phyloP scores from a whole-genome alignment of 73 alveolate genomes.

The Paramecium sexaurelia region DNA sequence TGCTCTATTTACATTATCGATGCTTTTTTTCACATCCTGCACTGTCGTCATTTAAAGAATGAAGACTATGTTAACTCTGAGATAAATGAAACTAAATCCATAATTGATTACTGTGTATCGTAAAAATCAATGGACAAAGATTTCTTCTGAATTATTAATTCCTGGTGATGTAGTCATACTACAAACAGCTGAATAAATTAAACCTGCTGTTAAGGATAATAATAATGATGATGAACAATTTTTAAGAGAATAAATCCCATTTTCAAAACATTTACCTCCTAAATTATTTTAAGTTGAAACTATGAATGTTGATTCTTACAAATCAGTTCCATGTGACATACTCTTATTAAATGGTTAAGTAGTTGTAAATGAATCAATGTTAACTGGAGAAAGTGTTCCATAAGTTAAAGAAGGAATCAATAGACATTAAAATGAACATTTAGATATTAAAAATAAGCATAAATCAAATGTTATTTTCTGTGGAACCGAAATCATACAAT shows the following conservation, averaged over 20 bases:
- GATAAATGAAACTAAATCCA: conserved; percentile 94
- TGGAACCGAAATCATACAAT: conserved; percentile 76
- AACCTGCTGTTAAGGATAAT: conserved; percentile 74
- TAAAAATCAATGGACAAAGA: conserved; percentile 80
- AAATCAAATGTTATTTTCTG: conserved; percentile 87
- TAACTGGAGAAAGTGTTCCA: conserved; percentile 98
- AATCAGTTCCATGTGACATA: conserved; percentile 87
- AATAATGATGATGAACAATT: conserved; percentile 63
- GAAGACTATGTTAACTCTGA: conserved; percentile 91
- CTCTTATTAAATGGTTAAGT: conserved; percentile 87
- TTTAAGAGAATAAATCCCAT: conserved; percentile 53
- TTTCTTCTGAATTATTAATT: conserved; percentile 83
- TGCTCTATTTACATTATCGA: conserved; percentile 87
- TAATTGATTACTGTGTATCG: conserved; percentile 81
- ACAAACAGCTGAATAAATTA: conserved; percentile 77
- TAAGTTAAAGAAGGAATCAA: conserved; percentile 85
- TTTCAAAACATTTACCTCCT: conserved; percentile 55
- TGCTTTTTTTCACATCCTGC: conserved; percentile 91
- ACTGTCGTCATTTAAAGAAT: conserved; percentile 95
- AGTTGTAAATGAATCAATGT: conserved; percentile 95
- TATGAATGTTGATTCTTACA: conserved; percentile 68
- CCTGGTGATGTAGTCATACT: conserved; percentile 92
- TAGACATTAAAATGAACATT: conserved; percentile 82
- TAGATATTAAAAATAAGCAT: conserved; percentile 84
- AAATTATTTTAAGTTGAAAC: conserved; percentile 57